phyloP scores from a whole-genome alignment of 768 basidiomycete species.

The Tulasnella calospora region DNA sequence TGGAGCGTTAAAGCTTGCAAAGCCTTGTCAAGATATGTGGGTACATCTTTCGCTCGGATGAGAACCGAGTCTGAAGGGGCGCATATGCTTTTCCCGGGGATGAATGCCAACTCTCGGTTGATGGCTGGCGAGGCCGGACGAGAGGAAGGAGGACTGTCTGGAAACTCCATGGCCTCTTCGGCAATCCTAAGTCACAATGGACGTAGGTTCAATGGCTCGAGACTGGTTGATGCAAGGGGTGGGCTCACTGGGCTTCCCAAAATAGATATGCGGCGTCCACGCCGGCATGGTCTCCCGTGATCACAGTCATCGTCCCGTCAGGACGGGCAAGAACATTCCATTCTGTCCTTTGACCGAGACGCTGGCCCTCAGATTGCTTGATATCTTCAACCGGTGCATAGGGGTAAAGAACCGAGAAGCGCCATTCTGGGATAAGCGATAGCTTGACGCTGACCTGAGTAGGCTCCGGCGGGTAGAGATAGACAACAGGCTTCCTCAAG shows the following conservation, averaged over 20 bases:
- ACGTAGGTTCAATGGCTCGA: neutral
- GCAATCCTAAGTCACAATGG: neutral
- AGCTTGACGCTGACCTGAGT: constrained; percentile 35
- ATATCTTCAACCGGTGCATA: neutral
- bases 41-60: constrained; percentile 34
- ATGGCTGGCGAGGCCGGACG: neutral
- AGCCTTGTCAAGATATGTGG: constrained; percentile 40
- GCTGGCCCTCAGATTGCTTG: neutral
- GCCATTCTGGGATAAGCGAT: constrained; percentile 37
- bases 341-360: constrained; percentile 32
- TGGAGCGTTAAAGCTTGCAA: constrained; percentile 40
- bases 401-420: constrained; percentile 40
- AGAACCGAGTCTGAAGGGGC: constrained; percentile 34
- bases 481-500: constrained; percentile 39
- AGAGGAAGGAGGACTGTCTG: constrained; percentile 21
- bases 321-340: constrained; percentile 38
- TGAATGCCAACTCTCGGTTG: constrained; percentile 13
- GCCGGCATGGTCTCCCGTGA: constrained; percentile 29
- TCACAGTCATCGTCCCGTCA: constrained; percentile 37
- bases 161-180: neutral
- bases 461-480: constrained; percentile 36
- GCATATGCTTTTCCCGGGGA: constrained; percentile 20
- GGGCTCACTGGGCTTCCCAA: neutral
- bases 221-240: neutral
- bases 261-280: constrained; percentile 30